Evolutionary conservation across 441 rosid genomes (phyloP).

Genomic region (Jatropha podagrica): DNA sequence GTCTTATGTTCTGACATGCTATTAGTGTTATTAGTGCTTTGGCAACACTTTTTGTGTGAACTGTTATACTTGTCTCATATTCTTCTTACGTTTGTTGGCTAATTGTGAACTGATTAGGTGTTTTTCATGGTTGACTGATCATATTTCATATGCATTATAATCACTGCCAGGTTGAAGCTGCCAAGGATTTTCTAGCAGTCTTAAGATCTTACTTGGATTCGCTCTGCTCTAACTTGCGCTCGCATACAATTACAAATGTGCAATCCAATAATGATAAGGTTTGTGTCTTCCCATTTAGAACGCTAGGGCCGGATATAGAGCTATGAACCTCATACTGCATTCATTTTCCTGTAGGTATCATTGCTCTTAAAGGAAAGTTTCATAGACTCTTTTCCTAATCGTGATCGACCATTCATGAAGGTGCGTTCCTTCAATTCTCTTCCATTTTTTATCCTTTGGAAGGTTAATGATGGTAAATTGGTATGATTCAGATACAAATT

Average conservation of each 20-base stretch:
- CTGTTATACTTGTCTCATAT: neutral
- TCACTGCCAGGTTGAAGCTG: slow-evolving; percentile 68
- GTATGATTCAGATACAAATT: neutral
- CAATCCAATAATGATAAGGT: slow-evolving; percentile 95
- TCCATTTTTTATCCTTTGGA: neutral
- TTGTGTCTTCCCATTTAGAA: slow-evolving; percentile 18
- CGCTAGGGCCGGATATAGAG: neutral
- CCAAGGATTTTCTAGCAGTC: slow-evolving; percentile 59
- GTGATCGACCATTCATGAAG: slow-evolving; percentile 81
- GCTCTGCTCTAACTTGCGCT: slow-evolving; percentile 77
- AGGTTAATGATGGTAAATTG: neutral
- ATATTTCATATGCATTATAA: neutral
- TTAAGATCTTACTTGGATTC: slow-evolving; percentile 84
- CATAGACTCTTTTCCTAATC: slow-evolving; percentile 74
- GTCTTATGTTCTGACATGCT: too few relatives aligned
- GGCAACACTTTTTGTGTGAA: neutral
- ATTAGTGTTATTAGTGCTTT: neutral
- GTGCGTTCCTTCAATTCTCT: slow-evolving; percentile 29
- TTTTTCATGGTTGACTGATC: neutral
- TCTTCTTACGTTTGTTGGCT: neutral
- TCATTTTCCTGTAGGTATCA: slow-evolving; percentile 59
- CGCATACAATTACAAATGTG: slow-evolving; percentile 93
- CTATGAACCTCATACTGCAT: slow-evolving; percentile 12
- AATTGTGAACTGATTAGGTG: neutral
- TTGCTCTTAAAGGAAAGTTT: slow-evolving; percentile 92